phyloP scores from a whole-genome alignment of 768 basidiomycete genomes.

The Naganishia onofrii region DNA sequence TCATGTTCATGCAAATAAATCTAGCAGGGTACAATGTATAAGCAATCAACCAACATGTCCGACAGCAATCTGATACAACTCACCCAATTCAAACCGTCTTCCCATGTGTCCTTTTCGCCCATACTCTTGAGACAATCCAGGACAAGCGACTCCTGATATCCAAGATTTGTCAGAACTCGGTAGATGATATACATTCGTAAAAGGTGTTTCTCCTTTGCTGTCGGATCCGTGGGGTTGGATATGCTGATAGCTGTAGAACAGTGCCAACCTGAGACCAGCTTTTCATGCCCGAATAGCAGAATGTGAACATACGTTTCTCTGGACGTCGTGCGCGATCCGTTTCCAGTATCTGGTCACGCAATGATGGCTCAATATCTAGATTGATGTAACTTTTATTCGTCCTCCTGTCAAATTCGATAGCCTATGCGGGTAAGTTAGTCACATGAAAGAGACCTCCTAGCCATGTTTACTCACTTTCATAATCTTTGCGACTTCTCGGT shows the following conservation, averaged over 20 bases:
- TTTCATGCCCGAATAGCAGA: constrained; percentile 46
- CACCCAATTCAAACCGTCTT: constrained; percentile 90
- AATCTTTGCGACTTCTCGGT: constrained; percentile 73
- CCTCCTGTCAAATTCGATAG: constrained; percentile 77
- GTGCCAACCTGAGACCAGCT: not conserved
- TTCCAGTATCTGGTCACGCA: constrained; percentile 62
- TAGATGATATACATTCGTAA: constrained; percentile 73
- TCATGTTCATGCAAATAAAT: constrained; percentile 10
- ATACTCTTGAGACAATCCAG: constrained; percentile 69
- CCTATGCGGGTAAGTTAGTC: constrained; percentile 53
- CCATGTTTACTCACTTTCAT: constrained; percentile 61
- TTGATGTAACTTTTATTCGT: constrained; percentile 63
- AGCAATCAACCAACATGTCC: not conserved
- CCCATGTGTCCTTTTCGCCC: constrained; percentile 56
- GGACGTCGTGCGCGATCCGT: constrained; percentile 26
- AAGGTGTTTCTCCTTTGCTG: constrained; percentile 64
- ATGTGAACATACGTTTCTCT: constrained; percentile 22
- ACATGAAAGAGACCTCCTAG: not conserved
- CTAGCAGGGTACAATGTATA: not conserved
- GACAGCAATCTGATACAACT: constrained; percentile 36
- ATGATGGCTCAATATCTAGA: constrained; percentile 63
- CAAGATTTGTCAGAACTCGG: constrained; percentile 73
- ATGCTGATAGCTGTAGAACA: constrained; percentile 14
- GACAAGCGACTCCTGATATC: constrained; percentile 68
- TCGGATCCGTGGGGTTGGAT: constrained; percentile 32